A percentile compares a stretch with the other conserved stretches of the same genome.
phyloP scores from a whole-genome alignment of 2,329 filamentous ascomycete species.

The Geosmithia flava region DNA sequence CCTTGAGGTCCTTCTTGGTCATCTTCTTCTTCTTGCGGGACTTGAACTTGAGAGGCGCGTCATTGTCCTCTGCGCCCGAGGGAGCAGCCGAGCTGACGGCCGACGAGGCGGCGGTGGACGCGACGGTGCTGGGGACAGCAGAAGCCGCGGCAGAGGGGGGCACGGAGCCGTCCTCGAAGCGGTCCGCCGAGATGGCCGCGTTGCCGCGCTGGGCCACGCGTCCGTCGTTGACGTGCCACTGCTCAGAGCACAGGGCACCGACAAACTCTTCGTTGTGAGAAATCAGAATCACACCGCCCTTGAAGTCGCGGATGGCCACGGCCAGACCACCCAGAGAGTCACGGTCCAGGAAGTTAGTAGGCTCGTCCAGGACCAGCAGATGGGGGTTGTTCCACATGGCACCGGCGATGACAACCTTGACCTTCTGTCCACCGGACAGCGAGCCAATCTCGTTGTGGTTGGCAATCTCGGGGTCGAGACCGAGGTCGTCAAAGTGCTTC shows the following conservation, averaged over 20 bases:
- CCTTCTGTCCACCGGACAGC: constrained; percentile 92
- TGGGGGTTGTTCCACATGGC: constrained; percentile 99
- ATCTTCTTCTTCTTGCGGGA: constrained; percentile 96
- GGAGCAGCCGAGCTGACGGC: constrained; percentile 52
- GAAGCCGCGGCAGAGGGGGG: constrained; percentile 39
- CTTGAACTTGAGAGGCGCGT: constrained; percentile 68
- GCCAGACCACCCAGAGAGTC: constrained; percentile 93
- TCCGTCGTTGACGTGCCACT: constrained; percentile 88
- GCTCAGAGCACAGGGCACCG: constrained; percentile 86
- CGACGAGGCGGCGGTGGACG: constrained; percentile 43
- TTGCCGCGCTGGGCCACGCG: constrained; percentile 76
- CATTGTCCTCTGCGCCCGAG: constrained; percentile 71
- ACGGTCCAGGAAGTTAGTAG: constrained; percentile 97
- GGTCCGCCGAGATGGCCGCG: constrained; percentile 60
- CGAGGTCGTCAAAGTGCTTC: constrained; percentile 96
- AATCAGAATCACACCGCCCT: constrained; percentile 97
- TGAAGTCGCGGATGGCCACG: constrained; percentile 97
- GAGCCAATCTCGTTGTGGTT: constrained; percentile 98
- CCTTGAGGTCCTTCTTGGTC: constrained; percentile 93
- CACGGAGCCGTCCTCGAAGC: constrained; percentile 74
- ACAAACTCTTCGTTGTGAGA: constrained; percentile 99
- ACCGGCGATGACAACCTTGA: constrained; percentile 94
- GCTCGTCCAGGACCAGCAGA: constrained; percentile 92
- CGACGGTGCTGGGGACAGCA: constrained; percentile 44
- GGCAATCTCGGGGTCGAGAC: constrained; percentile 92